phyloP scores from a whole-genome alignment of 2,329 filamentous ascomycete species.

The Colletotrichum sublineola region DNA sequence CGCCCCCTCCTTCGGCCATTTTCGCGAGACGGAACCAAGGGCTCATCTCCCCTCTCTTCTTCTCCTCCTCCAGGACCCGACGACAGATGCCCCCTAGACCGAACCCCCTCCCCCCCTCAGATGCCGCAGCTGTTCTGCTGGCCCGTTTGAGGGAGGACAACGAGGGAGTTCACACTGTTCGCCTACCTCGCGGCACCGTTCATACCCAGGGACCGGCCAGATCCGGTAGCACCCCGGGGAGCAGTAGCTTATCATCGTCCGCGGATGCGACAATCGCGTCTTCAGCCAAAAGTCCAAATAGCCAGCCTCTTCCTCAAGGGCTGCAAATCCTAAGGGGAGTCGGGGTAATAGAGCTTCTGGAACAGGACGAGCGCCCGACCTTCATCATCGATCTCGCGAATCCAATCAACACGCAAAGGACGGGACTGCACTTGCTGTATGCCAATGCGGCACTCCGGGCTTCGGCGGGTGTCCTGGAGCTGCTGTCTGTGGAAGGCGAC shows the following conservation, averaged over 20 bases:
- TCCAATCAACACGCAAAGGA: slow-evolving; percentile 64
- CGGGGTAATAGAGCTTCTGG: slow-evolving; percentile 78
- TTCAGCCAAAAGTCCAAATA: slow-evolving; percentile 61
- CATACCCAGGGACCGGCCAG: slow-evolving; percentile 59
- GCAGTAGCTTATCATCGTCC: slow-evolving; percentile 63
- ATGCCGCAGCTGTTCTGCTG: slow-evolving; percentile 62
- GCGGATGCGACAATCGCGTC: slow-evolving; percentile 52
- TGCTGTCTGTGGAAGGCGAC: slow-evolving; percentile 65
- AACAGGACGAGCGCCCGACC: slow-evolving; percentile 81
- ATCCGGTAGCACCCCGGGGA: slow-evolving; percentile 65
- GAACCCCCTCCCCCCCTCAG: slow-evolving; percentile 54
- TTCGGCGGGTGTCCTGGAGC: slow-evolving; percentile 66
- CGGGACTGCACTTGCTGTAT: slow-evolving; percentile 73
- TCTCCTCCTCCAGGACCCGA: slow-evolving; percentile 57
- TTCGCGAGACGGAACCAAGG: slow-evolving; percentile 50
- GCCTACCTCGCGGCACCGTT: slow-evolving; percentile 67
- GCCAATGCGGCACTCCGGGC: slow-evolving; percentile 76
- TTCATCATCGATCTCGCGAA: slow-evolving; percentile 80
- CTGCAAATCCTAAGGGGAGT: slow-evolving; percentile 72
- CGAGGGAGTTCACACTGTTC: slow-evolving; percentile 65
- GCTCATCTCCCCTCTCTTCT: slow-evolving; percentile 66
- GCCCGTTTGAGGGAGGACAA: slow-evolving; percentile 59
- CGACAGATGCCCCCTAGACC: slow-evolving; percentile 54
- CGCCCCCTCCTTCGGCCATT: slow-evolving; percentile 43
- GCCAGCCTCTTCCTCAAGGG: slow-evolving; percentile 60